Evolutionary conservation across 768 basidiomycete genomes (phyloP), one percentile per base, ranked within the genome.

Genomic region (Agaricus sinodeliciosus): DNA sequence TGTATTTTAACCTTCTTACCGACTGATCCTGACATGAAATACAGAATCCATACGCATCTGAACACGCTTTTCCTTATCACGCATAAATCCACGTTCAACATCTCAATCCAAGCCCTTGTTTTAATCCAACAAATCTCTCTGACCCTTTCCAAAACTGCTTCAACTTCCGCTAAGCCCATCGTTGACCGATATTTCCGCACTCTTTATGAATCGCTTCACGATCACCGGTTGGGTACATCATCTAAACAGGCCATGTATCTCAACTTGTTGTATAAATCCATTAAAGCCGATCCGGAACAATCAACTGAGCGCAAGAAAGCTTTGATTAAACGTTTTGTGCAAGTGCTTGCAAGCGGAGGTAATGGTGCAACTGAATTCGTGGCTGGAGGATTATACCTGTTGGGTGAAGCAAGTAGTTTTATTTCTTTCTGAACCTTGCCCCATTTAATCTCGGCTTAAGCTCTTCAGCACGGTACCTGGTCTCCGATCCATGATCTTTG

Each of bases 231-330:
- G 1, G 76, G 84, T 2, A 74, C 77, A 2, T 92, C 92, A 11
- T 87, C 86, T 2, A 98, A 98, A 63, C 94, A 98, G 65, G 93
- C 94, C 4, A 89, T 98, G 85, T 98, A 95, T 67, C 79, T 99
- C 51, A 98, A 97, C 63, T 69, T 99, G 15, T 67, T 97, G 16
- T 94, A 94, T 80, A 94, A 90, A 60, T 85, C 89, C 2, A 69
- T 96, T 58, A 95, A 94, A 67, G 76, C 76, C 3, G 76, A 77
- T 51, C 71, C 63, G 1, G 61, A 60, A 28, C 76, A 78, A 51
- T 54, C 66, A 0, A 43, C 53, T n/a, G 80, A 80, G 43, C 77
- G 95, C 8, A 77, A 87, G 15, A 84, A 83, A 64, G 90, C 92
- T 1, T 81, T 96, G 55, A 76, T 97, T 25, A 79, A 87, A 60